phyloP scores from a whole-genome alignment of 345 rosid genomes.

The Syzygium oleosum region DNA sequence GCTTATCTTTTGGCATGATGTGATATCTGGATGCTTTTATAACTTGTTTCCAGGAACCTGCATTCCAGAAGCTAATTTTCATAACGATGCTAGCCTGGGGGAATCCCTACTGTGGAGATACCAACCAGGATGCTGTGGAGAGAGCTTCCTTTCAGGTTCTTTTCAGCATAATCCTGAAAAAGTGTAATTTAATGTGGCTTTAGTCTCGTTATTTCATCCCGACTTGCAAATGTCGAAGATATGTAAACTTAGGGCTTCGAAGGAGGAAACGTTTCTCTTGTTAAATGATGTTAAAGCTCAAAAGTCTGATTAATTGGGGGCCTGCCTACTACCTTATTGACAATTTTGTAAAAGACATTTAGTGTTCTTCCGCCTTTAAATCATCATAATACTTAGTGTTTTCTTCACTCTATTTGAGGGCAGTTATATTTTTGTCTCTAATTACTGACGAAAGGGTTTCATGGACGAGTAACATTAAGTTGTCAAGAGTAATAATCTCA shows the following conservation, averaged over 20 bases:
- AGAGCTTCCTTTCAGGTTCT: slow-evolving; percentile 64
- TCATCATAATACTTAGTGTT: not conserved
- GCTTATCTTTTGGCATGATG: not conserved
- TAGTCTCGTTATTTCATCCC: not conserved
- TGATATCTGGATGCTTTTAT: not conserved
- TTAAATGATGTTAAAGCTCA: not conserved
- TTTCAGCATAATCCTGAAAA: not conserved
- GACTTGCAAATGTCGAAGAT: not conserved
- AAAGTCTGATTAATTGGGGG: not conserved
- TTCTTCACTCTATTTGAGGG: not conserved
- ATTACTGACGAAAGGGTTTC: not conserved
- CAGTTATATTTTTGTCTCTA: not conserved
- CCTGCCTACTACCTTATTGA: not conserved
- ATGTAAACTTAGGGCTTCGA: not conserved
- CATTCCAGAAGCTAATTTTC: slow-evolving; percentile 82
- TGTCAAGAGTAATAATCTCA: not conserved
- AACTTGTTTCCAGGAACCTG: slow-evolving; percentile 56
- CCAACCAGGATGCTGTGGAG: slow-evolving; percentile 16
- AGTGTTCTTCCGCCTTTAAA: not conserved
- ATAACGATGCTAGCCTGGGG: slow-evolving; percentile 97
- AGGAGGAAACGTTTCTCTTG: not conserved
- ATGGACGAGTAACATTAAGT: not conserved
- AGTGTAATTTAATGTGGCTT: not conserved
- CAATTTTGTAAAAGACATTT: not conserved
- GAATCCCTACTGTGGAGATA: slow-evolving; percentile 53